phyloP scores from a whole-genome alignment of 2,329 filamentous ascomycete genomes.

The Blumeria graminis region DNA sequence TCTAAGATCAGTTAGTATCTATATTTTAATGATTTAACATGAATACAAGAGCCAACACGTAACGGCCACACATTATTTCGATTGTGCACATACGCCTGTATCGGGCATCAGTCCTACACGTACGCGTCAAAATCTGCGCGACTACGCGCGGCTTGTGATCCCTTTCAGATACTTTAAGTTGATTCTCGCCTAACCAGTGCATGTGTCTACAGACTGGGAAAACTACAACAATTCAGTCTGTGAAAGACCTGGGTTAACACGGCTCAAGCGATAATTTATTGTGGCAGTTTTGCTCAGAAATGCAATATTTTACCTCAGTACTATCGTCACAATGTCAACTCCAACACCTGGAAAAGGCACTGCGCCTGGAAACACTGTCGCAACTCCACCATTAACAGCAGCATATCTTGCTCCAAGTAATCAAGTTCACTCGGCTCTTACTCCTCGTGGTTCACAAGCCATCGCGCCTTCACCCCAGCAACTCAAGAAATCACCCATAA shows the following conservation, averaged over 20 bases:
- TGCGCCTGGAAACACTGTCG: constrained; percentile 15
- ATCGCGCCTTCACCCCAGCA: constrained; percentile 34
- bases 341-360: constrained; percentile 12
- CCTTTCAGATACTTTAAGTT: too few species aligned
- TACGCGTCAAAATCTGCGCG: too few species aligned
- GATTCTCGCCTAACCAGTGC: too few species aligned
- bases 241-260: not conserved
- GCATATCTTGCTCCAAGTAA: constrained; percentile 30
- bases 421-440: constrained; percentile 28
- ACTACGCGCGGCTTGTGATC: too few species aligned
- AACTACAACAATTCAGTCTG: too few species aligned
- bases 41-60: constrained; percentile 12
- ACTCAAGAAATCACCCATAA: constrained; percentile 31
- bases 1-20: constrained; percentile 21
- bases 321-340: constrained; percentile 11
- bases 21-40: not conserved
- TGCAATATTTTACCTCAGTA: not conserved
- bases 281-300: not conserved
- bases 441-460: constrained; percentile 25
- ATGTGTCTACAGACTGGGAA: too few species aligned
- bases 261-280: not conserved
- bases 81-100: not conserved
- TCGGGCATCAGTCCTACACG: too few species aligned
- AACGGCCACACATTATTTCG: constrained; percentile 15
- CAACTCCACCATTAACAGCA: constrained; percentile 39